A percentile compares a stretch with the other conserved stretches of the same genome.
These are phyloP conservation scores for Pseudonitzschia multiseries DNA, from an alignment of 108 stramenopile genomes.

Conservation along the genomic window DNA sequence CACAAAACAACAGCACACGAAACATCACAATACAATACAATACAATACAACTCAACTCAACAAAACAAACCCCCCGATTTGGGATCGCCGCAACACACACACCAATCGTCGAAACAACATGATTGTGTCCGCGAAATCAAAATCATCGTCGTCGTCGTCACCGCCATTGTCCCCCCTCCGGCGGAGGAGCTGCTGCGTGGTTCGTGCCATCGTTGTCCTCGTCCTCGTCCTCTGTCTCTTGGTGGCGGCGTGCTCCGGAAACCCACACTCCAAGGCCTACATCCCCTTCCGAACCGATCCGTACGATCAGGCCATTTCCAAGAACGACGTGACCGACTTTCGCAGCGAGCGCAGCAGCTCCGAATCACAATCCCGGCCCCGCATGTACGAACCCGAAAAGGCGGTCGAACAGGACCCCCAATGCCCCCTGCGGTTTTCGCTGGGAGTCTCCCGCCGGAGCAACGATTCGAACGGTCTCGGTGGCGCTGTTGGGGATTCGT, in stretches of 20 bases:
- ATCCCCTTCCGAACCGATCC: conserved; percentile 78
- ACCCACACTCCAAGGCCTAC: conserved; percentile 74
- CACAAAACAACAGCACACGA: no score
- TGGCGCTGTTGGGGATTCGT: conserved; percentile 22
- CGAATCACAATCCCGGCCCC: neutral
- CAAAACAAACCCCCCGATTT: no score
- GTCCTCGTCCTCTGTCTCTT: neutral
- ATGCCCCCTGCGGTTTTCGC: conserved; percentile 71
- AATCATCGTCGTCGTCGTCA: no score
- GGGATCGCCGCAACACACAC: no score
- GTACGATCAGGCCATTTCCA: conserved; percentile 46
- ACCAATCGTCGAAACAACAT: no score
- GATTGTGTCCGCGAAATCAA: no score
- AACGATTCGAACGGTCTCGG: conserved; percentile 26
- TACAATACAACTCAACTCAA: no score
- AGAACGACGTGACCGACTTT: conserved; percentile 1
- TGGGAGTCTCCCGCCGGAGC: conserved; percentile 55
- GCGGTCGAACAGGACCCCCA: conserved; percentile 11
- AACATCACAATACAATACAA: no score
- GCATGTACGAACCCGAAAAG: conserved; percentile 7
- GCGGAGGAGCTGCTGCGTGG: neutral
- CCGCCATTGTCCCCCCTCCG: neutral
- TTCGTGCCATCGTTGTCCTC: neutral
- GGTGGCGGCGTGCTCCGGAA: conserved; percentile 17
- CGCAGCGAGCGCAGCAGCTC: neutral